Evolutionary conservation across 192 early-diverging fungal genomes (phyloP), one percentile per base, ranked within the genome.

Genomic region (Cetraspora pellucida): DNA sequence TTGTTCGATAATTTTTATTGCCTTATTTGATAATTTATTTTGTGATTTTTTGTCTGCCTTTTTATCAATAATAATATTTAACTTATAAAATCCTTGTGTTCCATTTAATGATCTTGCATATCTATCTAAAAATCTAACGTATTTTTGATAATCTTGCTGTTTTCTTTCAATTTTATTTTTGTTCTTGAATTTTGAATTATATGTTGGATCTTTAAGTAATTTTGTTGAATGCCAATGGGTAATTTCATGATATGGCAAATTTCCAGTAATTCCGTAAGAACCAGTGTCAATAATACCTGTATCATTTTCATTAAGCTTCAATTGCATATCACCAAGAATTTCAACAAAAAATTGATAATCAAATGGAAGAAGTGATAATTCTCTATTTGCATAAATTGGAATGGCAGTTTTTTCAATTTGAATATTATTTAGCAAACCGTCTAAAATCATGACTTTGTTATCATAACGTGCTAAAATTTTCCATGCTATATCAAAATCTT

Each of bases 41-140:
- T 37, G 37, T 37, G 5, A 44, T 27, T 0, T 60, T 74, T 55
- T 59, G 10, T 27, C 17, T 0, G 10, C 3, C 31, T 43, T 65
- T 65, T 27, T 44, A 30, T 43, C 2, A 11, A 19, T 7, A 4
- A 55, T 37, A 7, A 72, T 52, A 2, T 31, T 31, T 57, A 11
- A 10, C 21, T 9, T 43, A 44, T 37, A 55, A 44, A 55, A 55
- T 37, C 66, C 66, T 55, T 72, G 70, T 2, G 27, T 72, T 4
- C 70, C 52, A 9, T 79, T 27, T 57, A 68, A 61, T 27, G 78
- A 77, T 1, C 6, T 25, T 10, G 47, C 78, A 68, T 79, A 78
- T 60, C 54, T 52, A 46, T 71, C 16, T 10, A 69, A 17, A 28
- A 37, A 45, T 14, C 21, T 25, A 1, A 66, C 52, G 19, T 70